Base-by-base conservation (phyloP, 2,329 filamentous ascomycete species). In the Diaporthe citri region DNA sequence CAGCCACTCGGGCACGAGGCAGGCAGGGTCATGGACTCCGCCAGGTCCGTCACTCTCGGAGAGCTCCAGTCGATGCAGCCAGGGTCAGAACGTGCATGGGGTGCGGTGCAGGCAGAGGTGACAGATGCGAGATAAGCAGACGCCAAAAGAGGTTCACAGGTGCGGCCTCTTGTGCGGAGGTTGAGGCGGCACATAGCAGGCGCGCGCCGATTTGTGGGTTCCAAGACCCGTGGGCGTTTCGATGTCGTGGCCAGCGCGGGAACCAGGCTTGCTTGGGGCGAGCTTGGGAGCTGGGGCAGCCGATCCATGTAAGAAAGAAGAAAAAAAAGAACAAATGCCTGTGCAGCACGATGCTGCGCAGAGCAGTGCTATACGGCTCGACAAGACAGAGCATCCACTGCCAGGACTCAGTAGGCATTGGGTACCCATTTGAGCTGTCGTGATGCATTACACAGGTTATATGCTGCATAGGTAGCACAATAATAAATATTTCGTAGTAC, bases 41-140 rank as follows among this genome's bases (percentile, higher is more conserved):
- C 46, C 31, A 28, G 46, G 22, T 52, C 31, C 46, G 62, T 67
- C 46, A 67, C 34, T 67, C 46, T 67, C 62, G 62, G 46, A 52
- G 46, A 52, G 34, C 28, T n/a, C 43, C 62, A 67, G 28, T 67
- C 28, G 6, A 31, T 48, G 28, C 43, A 46, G 41, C 25, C 28
- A 51, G 62, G 62, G 62, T 17, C 62, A 51, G n/a, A 31, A 39
- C 13, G 36, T 39, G 36, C 36, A 39, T 39, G 36, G 36, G 36
- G 39, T 17, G 59, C n/a, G 15, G 41, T 39, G 62, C 62, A 52
- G 43, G 46, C 28, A 67, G 46, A 67, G 62, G 62, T 67, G 62
- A 66, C 62, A 66, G 62, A 66, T 48, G 62, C 62, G 62, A 66
- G 62, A 66, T 66, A 36, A 66, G 43, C 62, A 66, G 43, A 51